A percentile compares a stretch with the other conserved stretches of the same genome.
Conservation (phyloP, 164 flowering plant genomes). For the Piper longum region DNA sequence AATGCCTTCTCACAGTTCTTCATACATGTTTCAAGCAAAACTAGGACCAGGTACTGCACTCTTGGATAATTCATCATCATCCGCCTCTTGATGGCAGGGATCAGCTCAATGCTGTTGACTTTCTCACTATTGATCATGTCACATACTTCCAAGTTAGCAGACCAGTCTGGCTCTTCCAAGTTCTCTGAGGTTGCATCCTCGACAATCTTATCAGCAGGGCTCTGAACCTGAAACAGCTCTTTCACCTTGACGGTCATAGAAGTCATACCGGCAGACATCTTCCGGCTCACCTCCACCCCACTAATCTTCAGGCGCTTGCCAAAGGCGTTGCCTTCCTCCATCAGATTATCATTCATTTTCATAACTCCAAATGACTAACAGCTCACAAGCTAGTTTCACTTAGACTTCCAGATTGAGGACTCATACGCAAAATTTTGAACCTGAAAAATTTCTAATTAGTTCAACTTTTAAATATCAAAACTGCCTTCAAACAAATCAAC, state of each 20-base stretch:
- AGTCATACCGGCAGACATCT: constrained; percentile 76
- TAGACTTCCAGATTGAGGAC: too few species aligned
- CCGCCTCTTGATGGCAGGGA: constrained; percentile 76
- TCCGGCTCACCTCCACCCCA: constrained; percentile 67
- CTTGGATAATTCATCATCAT: constrained; percentile 56
- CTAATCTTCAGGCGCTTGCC: constrained; percentile 80
- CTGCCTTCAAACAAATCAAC: too few species aligned
- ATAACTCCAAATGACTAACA: constrained; percentile 4
- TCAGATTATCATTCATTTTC: constrained; percentile 71
- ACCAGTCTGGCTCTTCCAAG: constrained; percentile 90
- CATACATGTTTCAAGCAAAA: constrained; percentile 60
- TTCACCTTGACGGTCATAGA: constrained; percentile 89
- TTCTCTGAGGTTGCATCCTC: constrained; percentile 83
- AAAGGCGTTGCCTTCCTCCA: constrained; percentile 74
- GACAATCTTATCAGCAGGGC: constrained; percentile 63
- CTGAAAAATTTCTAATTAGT: too few species aligned
- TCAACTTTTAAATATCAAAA: too few species aligned
- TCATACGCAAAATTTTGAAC: too few species aligned
- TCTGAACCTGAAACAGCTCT: constrained; percentile 81
- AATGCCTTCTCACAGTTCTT: constrained; percentile 89
- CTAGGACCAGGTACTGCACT: constrained; percentile 61
- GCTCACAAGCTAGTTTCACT: too few species aligned
- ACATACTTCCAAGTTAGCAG: constrained; percentile 69
- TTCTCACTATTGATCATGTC: constrained; percentile 74
- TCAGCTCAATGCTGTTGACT: constrained; percentile 59